These are phyloP conservation scores for Ceratorhiza oryzae-sativae DNA, from an alignment of 1,284 basidiomycete genomes.

Conservation along the genomic window DNA sequence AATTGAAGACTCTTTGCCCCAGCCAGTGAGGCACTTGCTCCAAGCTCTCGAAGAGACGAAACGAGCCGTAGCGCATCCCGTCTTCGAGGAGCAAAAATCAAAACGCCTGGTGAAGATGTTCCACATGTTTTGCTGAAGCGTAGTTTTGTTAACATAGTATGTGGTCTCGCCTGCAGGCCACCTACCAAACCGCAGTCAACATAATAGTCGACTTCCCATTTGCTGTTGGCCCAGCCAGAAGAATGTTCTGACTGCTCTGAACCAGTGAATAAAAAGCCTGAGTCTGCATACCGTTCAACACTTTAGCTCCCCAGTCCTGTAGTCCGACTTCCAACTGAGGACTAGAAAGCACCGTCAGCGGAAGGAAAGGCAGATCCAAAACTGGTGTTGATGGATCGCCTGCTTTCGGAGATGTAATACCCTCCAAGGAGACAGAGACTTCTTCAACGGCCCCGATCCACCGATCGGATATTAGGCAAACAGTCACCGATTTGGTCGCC, in stretches of 20 bases:
- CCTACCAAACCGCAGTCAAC: slow-evolving; percentile 75
- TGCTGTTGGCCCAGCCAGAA: slow-evolving; percentile 84
- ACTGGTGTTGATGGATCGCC: slow-evolving; percentile 71
- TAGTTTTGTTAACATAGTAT: slow-evolving; percentile 43
- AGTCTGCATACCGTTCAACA: slow-evolving; percentile 88
- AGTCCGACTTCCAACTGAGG: slow-evolving; percentile 56
- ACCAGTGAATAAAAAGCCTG: slow-evolving; percentile 87
- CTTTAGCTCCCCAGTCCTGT: slow-evolving; percentile 57
- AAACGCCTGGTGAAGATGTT: slow-evolving; percentile 45
- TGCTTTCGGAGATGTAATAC: slow-evolving; percentile 77
- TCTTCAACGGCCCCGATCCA: slow-evolving; percentile 95
- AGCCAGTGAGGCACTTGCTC: slow-evolving; percentile 44
- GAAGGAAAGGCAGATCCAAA: slow-evolving; percentile 84
- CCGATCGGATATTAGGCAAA: slow-evolving; percentile 87
- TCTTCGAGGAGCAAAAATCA: slow-evolving; percentile 57
- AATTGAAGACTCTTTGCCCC: slow-evolving; percentile 1
- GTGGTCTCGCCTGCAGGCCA: slow-evolving; percentile 27
- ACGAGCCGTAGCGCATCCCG: slow-evolving; percentile 40
- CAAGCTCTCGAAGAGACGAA: slow-evolving; percentile 42
- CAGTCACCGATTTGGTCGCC: slow-evolving; percentile 66
- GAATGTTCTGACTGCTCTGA: slow-evolving; percentile 71
- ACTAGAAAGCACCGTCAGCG: slow-evolving; percentile 62
- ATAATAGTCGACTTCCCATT: slow-evolving; percentile 84
- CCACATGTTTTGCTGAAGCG: slow-evolving; percentile 60
- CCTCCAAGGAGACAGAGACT: slow-evolving; percentile 67